Conservation (phyloP, 106 monocot genomes). For the Phalaenopsis aphrodite region DNA sequence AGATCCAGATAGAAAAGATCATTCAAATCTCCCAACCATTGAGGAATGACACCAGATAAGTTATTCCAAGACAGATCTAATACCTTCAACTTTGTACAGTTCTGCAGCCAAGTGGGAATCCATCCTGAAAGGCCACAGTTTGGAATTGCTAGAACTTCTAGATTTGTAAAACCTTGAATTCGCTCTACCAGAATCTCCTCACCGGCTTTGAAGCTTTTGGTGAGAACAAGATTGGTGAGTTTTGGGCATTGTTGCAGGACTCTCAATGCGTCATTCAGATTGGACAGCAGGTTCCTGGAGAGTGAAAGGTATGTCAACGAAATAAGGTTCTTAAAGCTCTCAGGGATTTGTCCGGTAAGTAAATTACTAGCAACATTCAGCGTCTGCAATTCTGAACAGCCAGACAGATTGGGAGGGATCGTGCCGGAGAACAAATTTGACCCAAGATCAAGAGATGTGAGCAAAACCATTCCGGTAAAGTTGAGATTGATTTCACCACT, state of each 20-base stretch:
- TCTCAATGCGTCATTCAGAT: conserved; percentile 42
- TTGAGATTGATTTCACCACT: conserved; percentile 40
- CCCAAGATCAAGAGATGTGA: conserved; percentile 62
- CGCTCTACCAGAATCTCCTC: conserved; percentile 51
- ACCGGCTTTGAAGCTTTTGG: conserved; percentile 50
- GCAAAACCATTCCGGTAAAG: conserved; percentile 29
- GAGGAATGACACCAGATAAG: conserved; percentile 49
- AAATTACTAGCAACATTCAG: conserved; percentile 62
- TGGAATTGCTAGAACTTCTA: conserved; percentile 47
- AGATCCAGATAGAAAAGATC: conserved; percentile 83
- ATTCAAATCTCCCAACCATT: conserved; percentile 50
- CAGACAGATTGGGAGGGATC: conserved; percentile 44
- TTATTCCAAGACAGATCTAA: conserved; percentile 83
- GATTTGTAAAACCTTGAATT: conserved; percentile 46
- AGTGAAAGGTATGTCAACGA: conserved; percentile 51
- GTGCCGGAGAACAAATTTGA: conserved; percentile 43
- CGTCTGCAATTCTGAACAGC: conserved; percentile 32
- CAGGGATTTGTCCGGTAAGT: conserved; percentile 60
- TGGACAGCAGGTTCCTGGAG: conserved; percentile 46
- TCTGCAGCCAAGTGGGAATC: conserved; percentile 53
- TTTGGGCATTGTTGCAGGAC: conserved; percentile 57
- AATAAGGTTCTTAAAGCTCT: conserved; percentile 42
- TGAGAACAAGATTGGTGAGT: conserved; percentile 53
- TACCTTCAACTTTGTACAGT: conserved; percentile 44
- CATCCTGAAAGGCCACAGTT: conserved; percentile 50